phyloP scores from a whole-genome alignment of 2,329 filamentous ascomycete species.

The Pseudogymnoascus sp. region DNA sequence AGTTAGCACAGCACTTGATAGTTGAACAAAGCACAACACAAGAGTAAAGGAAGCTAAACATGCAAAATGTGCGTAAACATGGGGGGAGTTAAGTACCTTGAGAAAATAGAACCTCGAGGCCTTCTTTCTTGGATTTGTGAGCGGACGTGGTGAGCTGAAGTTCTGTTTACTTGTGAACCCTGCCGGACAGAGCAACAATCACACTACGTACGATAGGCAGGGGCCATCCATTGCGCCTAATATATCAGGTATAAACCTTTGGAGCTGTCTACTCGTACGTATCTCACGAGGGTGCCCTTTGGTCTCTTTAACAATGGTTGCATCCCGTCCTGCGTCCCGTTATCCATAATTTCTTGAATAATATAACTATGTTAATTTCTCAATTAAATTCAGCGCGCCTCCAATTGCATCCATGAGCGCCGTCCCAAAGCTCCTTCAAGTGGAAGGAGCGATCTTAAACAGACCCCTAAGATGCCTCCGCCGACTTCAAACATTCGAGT shows the following conservation, averaged over 20 bases:
- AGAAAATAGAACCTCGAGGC: background rate
- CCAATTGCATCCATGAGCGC: slow-evolving; percentile 26
- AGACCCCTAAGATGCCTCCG: slow-evolving; percentile 26
- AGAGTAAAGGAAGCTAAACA: background rate
- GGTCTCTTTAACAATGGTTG: slow-evolving; percentile 1
- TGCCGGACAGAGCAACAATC: background rate
- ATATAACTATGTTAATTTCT: slow-evolving; percentile 9
- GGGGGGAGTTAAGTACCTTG: background rate
- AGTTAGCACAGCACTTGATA: slow-evolving; percentile 23
- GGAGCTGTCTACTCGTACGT: background rate
- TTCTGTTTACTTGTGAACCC: slow-evolving; percentile 8
- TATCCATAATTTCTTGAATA: background rate
- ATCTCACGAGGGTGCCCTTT: background rate
- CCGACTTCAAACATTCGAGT: slow-evolving; percentile 75
- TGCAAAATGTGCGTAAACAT: background rate
- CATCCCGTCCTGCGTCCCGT: background rate
- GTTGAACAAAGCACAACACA: background rate
- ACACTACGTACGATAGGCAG: slow-evolving; percentile 3
- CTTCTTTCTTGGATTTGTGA: background rate
- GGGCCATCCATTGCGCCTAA: background rate
- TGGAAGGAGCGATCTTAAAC: slow-evolving; percentile 21
- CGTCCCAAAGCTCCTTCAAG: slow-evolving; percentile 24
- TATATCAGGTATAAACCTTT: background rate
- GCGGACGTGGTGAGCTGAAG: background rate
- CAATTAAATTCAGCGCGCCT: slow-evolving; percentile 7